Conservation (phyloP, 371 early-diverging fungal genomes). For the Syncephalastrum monosporum region DNA sequence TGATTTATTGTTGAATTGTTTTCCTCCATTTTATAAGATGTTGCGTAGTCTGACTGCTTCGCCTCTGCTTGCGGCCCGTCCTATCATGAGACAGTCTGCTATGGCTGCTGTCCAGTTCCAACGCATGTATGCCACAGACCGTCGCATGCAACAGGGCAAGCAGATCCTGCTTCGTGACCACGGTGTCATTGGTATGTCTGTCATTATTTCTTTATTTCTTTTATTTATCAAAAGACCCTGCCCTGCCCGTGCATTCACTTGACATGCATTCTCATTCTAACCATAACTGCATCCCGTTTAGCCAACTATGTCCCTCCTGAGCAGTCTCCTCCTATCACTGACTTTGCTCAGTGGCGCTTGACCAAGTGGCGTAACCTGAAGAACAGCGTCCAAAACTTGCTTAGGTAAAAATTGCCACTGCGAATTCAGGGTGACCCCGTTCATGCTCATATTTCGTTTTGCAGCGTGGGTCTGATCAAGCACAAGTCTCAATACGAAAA, state of each 20-base stretch:
- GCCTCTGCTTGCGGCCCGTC: too few relatives aligned
- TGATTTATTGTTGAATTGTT: too few relatives aligned
- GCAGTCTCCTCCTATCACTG: conserved; percentile 41
- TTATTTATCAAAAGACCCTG: neutral
- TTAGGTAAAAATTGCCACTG: conserved; percentile 28
- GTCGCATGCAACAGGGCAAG: conserved; percentile 13
- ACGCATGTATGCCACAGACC: conserved; percentile 15
- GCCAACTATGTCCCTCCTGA: conserved; percentile 55
- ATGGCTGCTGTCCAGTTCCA: conserved; percentile 3
- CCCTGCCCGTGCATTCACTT: neutral
- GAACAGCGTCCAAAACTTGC: conserved; percentile 47
- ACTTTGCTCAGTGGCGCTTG: conserved; percentile 47
- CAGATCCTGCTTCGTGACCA: conserved; percentile 48
- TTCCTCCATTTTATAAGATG: too few relatives aligned
- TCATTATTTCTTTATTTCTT: too few relatives aligned
- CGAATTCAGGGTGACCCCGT: neutral
- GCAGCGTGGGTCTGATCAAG: conserved; percentile 51
- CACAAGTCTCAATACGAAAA: conserved; percentile 51
- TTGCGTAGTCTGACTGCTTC: too few relatives aligned
- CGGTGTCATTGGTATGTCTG: conserved; percentile 46
- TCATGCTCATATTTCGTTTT: neutral
- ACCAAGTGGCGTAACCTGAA: conserved; percentile 52
- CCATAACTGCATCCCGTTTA: conserved; percentile 1
- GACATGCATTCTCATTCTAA: neutral
- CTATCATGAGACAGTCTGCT: neutral